Evolutionary conservation across 2,329 filamentous ascomycete species (phyloP).

Genomic region (Fusarium buxicola): DNA sequence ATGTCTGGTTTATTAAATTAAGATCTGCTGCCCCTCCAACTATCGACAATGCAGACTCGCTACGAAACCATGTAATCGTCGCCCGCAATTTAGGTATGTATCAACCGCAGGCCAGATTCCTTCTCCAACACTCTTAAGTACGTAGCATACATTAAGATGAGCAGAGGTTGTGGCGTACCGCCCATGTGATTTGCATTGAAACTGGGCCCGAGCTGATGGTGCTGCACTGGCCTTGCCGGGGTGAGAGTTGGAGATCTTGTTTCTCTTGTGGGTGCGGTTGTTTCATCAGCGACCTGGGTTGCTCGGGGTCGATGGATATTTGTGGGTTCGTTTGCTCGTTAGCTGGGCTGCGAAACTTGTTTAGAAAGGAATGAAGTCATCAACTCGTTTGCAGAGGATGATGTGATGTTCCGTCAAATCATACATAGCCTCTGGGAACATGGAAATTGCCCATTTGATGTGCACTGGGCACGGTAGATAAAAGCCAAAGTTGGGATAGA

Average conservation of each 20-base stretch:
- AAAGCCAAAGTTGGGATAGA: no score
- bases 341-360: background rate
- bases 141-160: slow-evolving; percentile 7
- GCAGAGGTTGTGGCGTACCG: background rate
- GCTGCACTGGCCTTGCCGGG: slow-evolving; percentile 10
- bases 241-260: slow-evolving; percentile 19
- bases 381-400: background rate
- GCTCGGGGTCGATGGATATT: slow-evolving; percentile 4
- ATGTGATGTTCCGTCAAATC: background rate
- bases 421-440: background rate
- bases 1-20: slow-evolving; percentile 20
- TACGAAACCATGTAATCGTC: background rate
- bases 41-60: background rate
- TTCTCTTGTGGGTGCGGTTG: slow-evolving; percentile 2
- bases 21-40: slow-evolving; percentile 20
- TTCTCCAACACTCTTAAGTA: no score
- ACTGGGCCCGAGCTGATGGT: slow-evolving; percentile 31
- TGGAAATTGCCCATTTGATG: no score
- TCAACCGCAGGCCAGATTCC: background rate
- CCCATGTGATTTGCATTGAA: slow-evolving; percentile 23
- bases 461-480: no score
- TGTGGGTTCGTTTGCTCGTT: slow-evolving; percentile 5
- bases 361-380: slow-evolving; percentile 27
- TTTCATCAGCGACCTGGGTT: slow-evolving; percentile 24
- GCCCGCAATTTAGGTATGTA: slow-evolving; percentile 7